Evolutionary conservation across 345 rosid genomes (phyloP), one percentile per base, ranked within the genome.

Genomic region (Gossypium anomalum): DNA sequence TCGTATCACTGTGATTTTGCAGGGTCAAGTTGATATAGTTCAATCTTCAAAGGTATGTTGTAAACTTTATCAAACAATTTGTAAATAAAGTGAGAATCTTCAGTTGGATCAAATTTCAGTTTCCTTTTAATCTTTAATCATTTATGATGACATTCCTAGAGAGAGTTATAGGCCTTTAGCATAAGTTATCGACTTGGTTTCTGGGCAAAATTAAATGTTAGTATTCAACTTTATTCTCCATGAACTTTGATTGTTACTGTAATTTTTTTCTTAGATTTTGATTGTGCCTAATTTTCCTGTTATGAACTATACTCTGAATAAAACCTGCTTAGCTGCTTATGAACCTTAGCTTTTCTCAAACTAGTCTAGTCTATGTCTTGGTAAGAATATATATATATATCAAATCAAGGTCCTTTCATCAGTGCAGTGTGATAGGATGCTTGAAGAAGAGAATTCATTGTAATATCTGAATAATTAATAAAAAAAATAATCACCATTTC

Each of bases 21-120:
- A 20, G 12, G 38, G 12, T 47, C 71, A 47, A 22, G 15, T 45
- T 47, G 58, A 9, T 25, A 56, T 0, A 19, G 13, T 56, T 56
- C 60, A 20, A 20, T 56, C 60, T 56, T 19, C 25, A 9, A 56
- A 56, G 60, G 60, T 56, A 19, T 12, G 1, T 56, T 19, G 23
- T 56, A 19, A 56, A 56, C 58, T 68, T 68, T 25, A 68, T 49
- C 58, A 68, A 25, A 12, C 72, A 67, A 14, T 67, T 67, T 23
- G 41, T 11, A 48, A 1, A 23, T 48, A 23, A 1, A 14, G 57
- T 15, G 0, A 7, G 44, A 48, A 67, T 49, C 72, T 49, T 68
- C n/a, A 48, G 22, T 14, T 48, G 22, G 6, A 13, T 65, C 12
- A 15, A 16, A 7, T 25, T 23, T 23, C 41, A 6, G 20, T 44